phyloP scores from a whole-genome alignment of 163 green algal genomes.

The Chlorella variabilis region DNA sequence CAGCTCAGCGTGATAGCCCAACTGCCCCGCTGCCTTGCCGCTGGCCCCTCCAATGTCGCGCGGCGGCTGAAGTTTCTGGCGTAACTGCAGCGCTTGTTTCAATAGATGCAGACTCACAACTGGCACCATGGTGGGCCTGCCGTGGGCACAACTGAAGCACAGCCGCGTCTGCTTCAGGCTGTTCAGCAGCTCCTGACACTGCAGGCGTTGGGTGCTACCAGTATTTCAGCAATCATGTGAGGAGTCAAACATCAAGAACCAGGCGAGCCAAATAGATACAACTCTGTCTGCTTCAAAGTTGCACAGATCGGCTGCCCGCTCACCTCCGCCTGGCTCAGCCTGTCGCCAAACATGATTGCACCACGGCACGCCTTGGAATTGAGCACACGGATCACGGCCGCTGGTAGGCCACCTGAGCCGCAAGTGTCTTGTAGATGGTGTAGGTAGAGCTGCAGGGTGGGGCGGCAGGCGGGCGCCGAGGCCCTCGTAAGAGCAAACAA shows the following conservation, averaged over 20 bases:
- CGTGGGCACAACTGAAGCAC: constrained; percentile 80
- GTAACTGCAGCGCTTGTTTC: not conserved
- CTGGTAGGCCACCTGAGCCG: constrained; percentile 45
- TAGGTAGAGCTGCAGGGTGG: constrained; percentile 69
- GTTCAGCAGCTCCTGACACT: constrained; percentile 59
- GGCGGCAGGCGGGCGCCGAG: too few relatives aligned
- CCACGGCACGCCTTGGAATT: constrained; percentile 80
- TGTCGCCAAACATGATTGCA: constrained; percentile 90
- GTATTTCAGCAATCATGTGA: not conserved
- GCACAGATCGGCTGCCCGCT: too few relatives aligned
- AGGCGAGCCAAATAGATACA: not conserved
- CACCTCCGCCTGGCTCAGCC: constrained; percentile 47
- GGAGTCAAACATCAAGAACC: not conserved
- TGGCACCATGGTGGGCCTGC: constrained; percentile 72
- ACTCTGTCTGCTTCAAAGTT: too few relatives aligned
- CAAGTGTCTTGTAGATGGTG: constrained; percentile 67
- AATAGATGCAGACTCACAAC: constrained; percentile 57
- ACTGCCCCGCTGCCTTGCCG: not conserved
- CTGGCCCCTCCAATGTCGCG: too few relatives aligned
- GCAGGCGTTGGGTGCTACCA: too few relatives aligned
- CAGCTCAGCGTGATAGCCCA: not conserved
- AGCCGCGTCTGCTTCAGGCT: constrained; percentile 51
- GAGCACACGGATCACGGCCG: constrained; percentile 67
- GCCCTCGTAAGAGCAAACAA: too few relatives aligned
- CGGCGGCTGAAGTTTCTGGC: too few relatives aligned